These are phyloP conservation scores for Coemansia sp. DNA, from an alignment of 192 early-diverging fungal genomes.

Conservation along the genomic window DNA sequence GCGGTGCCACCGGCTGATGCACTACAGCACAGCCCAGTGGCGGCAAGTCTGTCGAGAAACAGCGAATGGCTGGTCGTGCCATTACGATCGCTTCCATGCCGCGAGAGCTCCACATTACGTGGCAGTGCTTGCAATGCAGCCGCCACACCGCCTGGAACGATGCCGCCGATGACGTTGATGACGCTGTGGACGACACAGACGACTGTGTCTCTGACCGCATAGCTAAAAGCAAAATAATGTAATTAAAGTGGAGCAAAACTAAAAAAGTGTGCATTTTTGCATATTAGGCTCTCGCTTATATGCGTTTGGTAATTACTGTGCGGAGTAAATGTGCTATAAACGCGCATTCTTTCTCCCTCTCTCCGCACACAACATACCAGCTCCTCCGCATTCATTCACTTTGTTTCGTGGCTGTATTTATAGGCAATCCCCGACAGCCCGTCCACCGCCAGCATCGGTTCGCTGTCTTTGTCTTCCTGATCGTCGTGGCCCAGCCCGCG, in stretches of 20 bases:
- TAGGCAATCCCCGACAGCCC: conserved; percentile 87
- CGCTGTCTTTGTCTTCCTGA: neutral
- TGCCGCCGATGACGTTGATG: conserved; percentile 11
- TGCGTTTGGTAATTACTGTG: no score
- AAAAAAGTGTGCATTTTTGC: neutral
- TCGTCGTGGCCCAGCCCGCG: conserved; percentile 75
- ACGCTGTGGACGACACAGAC: neutral
- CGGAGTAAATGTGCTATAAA: no score
- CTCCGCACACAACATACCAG: neutral
- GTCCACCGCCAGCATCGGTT: conserved; percentile 56
- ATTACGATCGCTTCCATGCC: conserved; percentile 55
- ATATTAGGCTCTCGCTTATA: neutral
- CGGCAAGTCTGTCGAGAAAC: conserved; percentile 48
- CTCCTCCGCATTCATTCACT: conserved; percentile 8
- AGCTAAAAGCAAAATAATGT: neutral
- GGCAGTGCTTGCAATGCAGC: conserved; percentile 49
- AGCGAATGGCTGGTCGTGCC: conserved; percentile 49
- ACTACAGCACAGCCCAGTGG: conserved; percentile 49
- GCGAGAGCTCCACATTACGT: conserved; percentile 48
- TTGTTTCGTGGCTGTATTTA: conserved; percentile 63
- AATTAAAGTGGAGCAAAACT: conserved; percentile 1
- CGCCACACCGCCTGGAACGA: conserved; percentile 53
- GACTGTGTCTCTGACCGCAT: conserved; percentile 6
- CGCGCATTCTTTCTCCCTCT: neutral
- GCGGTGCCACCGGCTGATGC: conserved; percentile 37